Percentiles rank a stretch among this genome's conserved stretches.
Conservation (phyloP, 257 asterid genomes). For the Gardenia jasminoides region DNA sequence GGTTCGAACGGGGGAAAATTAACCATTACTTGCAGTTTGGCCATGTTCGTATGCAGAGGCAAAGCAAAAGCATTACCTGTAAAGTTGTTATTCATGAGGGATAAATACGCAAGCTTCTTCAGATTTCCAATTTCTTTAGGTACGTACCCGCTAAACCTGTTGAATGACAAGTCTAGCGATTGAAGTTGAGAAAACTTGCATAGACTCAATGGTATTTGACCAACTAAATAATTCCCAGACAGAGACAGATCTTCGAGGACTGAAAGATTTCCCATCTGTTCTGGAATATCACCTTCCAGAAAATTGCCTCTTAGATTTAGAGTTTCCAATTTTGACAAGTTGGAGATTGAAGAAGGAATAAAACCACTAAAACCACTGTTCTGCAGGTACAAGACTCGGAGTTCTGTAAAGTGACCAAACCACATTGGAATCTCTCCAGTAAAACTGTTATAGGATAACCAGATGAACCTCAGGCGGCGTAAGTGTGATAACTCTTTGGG, state of each 20-base stretch:
- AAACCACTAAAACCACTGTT: background rate
- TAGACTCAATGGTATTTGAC: too few species aligned
- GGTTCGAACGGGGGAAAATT: too few species aligned
- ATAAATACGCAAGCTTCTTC: too few species aligned
- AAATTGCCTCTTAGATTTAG: constrained; percentile 3
- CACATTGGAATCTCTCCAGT: constrained; percentile 6
- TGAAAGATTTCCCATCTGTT: constrained; percentile 21
- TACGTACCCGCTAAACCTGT: too few species aligned
- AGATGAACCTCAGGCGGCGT: constrained; percentile 8
- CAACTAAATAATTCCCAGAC: background rate
- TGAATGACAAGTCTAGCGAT: too few species aligned
- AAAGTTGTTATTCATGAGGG: too few species aligned
- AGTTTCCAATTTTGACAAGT: constrained; percentile 10
- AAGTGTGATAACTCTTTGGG: background rate
- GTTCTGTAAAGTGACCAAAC: background rate
- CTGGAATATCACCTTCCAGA: constrained; percentile 29
- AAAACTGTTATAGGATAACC: background rate
- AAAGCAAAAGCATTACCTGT: too few species aligned
- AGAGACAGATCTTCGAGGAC: background rate
- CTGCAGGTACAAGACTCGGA: background rate
- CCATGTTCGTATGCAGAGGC: too few species aligned
- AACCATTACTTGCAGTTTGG: too few species aligned
- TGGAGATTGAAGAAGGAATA: constrained; percentile 18
- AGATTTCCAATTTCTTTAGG: too few species aligned
- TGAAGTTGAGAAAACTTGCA: too few species aligned